Evolutionary conservation across 805 yeast species (phyloP).

Genomic region (Peterozyma xylosa): DNA sequence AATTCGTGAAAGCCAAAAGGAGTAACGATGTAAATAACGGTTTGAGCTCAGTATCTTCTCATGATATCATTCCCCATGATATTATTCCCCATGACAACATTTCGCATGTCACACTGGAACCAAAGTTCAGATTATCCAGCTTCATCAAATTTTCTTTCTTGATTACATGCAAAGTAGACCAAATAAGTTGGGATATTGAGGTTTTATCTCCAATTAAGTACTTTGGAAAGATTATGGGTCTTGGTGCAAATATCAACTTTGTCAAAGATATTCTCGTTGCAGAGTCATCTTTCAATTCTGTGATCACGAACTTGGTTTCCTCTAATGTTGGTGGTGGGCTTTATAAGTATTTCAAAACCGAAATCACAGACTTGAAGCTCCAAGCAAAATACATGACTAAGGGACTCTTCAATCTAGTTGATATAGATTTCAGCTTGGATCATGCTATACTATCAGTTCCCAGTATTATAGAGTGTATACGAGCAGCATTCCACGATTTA

Average conservation of each 20-base stretch:
- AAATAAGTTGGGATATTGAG: constrained; percentile 7
- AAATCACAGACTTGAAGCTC: constrained; percentile 1
- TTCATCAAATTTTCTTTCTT: constrained; percentile 1
- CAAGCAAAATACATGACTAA: neutral
- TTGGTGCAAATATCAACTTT: constrained; percentile 1
- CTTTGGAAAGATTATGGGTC: constrained; percentile 3
- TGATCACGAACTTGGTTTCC: constrained; percentile 1
- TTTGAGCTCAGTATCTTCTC: neutral
- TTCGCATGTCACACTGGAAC: neutral
- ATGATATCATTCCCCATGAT: neutral
- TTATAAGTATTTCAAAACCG: constrained; percentile 6
- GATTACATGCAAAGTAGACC: neutral
- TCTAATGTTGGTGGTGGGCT: neutral
- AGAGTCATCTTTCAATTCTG: neutral
- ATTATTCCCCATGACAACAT: neutral
- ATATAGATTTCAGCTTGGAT: constrained; percentile 3
- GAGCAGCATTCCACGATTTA: constrained; percentile 6
- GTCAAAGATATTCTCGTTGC: constrained; percentile 4
- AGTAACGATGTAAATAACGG: neutral
- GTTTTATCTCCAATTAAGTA: constrained; percentile 6
- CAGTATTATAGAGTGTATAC: constrained; percentile 1
- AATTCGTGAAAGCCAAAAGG: neutral
- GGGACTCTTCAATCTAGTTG: constrained; percentile 1
- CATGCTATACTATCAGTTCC: constrained; percentile 5
- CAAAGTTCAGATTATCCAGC: neutral